Conservation (phyloP, 2,329 filamentous ascomycete genomes). For the Clonostachys chloroleuca region DNA sequence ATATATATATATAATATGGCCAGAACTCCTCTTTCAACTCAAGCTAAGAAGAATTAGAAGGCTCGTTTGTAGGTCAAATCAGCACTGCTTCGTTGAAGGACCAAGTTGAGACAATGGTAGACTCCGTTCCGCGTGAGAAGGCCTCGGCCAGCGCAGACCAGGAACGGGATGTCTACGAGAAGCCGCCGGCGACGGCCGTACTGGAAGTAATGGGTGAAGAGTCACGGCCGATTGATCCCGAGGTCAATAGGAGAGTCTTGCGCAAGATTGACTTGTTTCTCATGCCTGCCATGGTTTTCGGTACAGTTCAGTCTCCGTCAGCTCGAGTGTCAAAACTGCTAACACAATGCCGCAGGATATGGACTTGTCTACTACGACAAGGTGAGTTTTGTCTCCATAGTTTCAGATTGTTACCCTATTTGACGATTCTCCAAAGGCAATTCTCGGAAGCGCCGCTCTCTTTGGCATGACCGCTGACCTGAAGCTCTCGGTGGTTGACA, state of each 20-base stretch:
- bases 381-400: slow-evolving; percentile 19
- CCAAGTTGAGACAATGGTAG: too few species aligned
- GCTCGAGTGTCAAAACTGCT: not conserved
- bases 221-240: slow-evolving; percentile 28
- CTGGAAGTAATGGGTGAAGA: slow-evolving; percentile 1
- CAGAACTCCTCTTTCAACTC: too few species aligned
- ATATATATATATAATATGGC: too few species aligned
- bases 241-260: slow-evolving; percentile 39
- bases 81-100: too few species aligned
- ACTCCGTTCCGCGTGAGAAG: too few species aligned
- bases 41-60: too few species aligned
- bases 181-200: too few species aligned
- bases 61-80: too few species aligned
- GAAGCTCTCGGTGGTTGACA: slow-evolving; percentile 31
- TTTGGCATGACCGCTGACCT: slow-evolving; percentile 58
- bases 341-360: slow-evolving; percentile 34
- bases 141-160: too few species aligned
- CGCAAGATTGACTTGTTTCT: slow-evolving; percentile 52
- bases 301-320: slow-evolving; percentile 17
- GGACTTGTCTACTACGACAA: slow-evolving; percentile 70
- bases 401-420: too few species aligned
- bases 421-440: slow-evolving; percentile 30
- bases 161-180: too few species aligned
- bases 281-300: slow-evolving; percentile 52
- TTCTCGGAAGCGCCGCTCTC: slow-evolving; percentile 51